phyloP scores from a whole-genome alignment of 1,284 basidiomycete species.

The Apiotrichum mycotoxinovorans region DNA sequence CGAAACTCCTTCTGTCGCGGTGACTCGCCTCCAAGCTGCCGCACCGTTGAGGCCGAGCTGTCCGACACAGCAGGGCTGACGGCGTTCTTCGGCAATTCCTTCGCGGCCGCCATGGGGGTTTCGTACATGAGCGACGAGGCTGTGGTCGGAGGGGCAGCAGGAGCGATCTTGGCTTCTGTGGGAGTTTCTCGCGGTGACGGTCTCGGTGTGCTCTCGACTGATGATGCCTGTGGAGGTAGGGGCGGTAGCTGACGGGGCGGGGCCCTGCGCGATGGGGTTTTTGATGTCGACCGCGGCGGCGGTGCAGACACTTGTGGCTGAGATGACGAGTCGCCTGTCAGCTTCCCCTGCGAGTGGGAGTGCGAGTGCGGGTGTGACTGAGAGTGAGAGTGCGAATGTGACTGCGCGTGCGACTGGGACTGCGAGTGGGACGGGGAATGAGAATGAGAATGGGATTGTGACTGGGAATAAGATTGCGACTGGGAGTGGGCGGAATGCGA shows the following conservation, averaged over 20 bases:
- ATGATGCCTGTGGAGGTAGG: neutral
- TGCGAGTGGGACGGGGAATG: too few species aligned
- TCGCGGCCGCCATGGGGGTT: neutral
- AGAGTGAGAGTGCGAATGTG: too few species aligned
- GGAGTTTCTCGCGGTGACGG: neutral
- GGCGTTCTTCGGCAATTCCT: constrained; percentile 9
- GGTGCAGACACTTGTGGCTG: too few species aligned
- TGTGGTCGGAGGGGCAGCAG: neutral
- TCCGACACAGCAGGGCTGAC: constrained; percentile 19
- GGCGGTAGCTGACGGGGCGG: neutral
- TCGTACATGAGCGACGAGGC: neutral
- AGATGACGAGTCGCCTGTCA: too few species aligned
- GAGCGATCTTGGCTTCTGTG: neutral
- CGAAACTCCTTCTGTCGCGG: too few species aligned
- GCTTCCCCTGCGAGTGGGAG: too few species aligned
- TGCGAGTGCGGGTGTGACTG: too few species aligned
- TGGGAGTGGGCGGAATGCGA: neutral
- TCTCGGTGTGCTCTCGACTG: neutral
- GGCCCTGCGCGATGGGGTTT: neutral
- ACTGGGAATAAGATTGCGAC: neutral
- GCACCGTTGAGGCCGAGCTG: constrained; percentile 14
- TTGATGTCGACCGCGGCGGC: too few species aligned
- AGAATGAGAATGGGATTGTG: too few species aligned
- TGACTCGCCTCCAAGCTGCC: constrained; percentile 2
- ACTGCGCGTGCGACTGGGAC: too few species aligned